These are phyloP conservation scores for Candida sithepensis DNA, from an alignment of 805 yeast genomes.

Conservation along the genomic window DNA sequence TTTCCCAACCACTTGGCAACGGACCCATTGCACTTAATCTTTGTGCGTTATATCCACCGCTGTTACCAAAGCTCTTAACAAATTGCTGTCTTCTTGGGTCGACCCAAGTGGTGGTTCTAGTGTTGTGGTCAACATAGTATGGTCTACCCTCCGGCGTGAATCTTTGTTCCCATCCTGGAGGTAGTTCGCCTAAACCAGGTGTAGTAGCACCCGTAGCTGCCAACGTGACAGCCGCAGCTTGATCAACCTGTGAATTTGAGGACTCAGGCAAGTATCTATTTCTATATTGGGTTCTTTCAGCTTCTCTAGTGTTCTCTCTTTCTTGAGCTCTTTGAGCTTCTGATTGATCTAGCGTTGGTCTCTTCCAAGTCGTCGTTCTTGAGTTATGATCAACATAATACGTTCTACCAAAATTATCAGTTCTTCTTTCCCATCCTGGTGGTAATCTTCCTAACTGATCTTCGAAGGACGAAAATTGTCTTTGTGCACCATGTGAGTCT, in stretches of 20 bases:
- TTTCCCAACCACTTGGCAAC: slow-evolving; percentile 98
- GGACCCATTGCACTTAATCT: slow-evolving; percentile 98
- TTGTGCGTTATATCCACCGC: slow-evolving; percentile 93
- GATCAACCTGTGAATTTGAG: slow-evolving; percentile 49
- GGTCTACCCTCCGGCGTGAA: slow-evolving; percentile 98
- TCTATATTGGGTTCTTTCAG: slow-evolving; percentile 87
- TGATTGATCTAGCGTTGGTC: slow-evolving; percentile 81
- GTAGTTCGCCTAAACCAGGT: slow-evolving; percentile 93
- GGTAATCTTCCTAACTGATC: slow-evolving; percentile 96
- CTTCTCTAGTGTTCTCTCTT: slow-evolving; percentile 69
- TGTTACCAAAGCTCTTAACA: slow-evolving; percentile 89
- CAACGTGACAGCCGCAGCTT: slow-evolving; percentile 43
- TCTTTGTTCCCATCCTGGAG: slow-evolving; percentile 99
- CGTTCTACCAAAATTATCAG: slow-evolving; percentile 95
- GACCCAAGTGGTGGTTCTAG: slow-evolving; percentile 99
- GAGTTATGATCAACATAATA: slow-evolving; percentile 98
- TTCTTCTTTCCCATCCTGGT: slow-evolving; percentile 98
- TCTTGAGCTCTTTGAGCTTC: slow-evolving; percentile 65
- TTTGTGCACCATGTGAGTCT: slow-evolving; percentile 30
- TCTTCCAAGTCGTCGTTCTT: slow-evolving; percentile 97
- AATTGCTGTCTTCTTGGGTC: slow-evolving; percentile 99
- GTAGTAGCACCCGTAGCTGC: slow-evolving; percentile 86
- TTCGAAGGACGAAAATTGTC: slow-evolving; percentile 90
- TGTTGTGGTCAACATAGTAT: slow-evolving; percentile 96
- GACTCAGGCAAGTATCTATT: slow-evolving; percentile 85